Evolutionary conservation across 192 early-diverging fungal species (phyloP), one percentile per base, ranked within the genome.

Genomic region (Coemansia umbellata): DNA sequence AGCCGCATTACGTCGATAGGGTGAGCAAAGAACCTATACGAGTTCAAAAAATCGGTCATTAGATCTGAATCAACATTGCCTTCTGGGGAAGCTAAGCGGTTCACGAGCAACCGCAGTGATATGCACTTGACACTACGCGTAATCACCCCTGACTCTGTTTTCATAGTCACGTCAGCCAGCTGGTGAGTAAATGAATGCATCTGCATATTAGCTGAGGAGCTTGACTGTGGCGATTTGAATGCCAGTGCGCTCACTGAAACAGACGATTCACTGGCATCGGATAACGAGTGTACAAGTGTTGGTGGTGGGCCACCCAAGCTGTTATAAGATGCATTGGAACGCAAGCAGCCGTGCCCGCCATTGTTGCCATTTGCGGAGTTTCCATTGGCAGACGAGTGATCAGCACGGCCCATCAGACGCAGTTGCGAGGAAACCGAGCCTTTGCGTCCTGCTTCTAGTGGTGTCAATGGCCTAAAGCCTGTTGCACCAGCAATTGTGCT

Each of bases 11-110:
- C 83, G 48, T 87, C 86, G 24, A 78, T 70, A 0, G 81, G 56
- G 23, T 82, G 79, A 0, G 83, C 78, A 70, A 86, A 82, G 66
- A 86, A 87, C 19, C 86, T 73, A 40, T 84, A 87, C 22, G 83
- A 82, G 37, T 66, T 76, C 44, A 87, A 47, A 60, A 87, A 87
- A 31, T 85, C 83, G 3, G 66, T 66, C 66, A 85, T 53, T 31
- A 82, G 82, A 26, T 80, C 76, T 30, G 78, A 69, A 40, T 87
- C 86, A 15, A 63, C 74, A n/a, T 82, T 74, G 50, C 66, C 65
- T 43, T 69, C 63, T 11, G 73, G 69, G n/a, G 78, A 80, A 3
- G 78, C 74, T 2, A 80, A 51, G 5, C 74, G 63, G 57, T 73
- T 72, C 14, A 80, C 78, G 35, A 80, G 32, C 50, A 76, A 42